Percentiles rank a stretch among this genome's conserved stretches.
phyloP scores from a whole-genome alignment of 768 basidiomycete species.

The Suillus bovinus region DNA sequence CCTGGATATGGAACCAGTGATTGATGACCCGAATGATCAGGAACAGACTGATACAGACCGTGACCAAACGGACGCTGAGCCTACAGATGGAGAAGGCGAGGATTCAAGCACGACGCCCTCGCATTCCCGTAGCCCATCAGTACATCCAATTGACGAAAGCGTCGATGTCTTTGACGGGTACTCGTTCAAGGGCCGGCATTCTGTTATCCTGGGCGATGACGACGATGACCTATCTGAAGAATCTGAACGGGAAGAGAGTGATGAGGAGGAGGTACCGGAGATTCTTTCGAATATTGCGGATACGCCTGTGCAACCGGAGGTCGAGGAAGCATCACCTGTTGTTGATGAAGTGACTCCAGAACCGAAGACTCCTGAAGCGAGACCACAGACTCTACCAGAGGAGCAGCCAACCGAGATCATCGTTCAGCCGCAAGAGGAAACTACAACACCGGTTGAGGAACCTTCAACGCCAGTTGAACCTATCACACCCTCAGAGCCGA shows the following conservation, averaged over 20 bases:
- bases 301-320: constrained; percentile 27
- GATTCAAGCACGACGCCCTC: constrained; percentile 79
- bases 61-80: constrained; percentile 66
- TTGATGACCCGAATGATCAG: constrained; percentile 73
- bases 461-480: constrained; percentile 19
- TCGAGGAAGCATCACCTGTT: constrained; percentile 28
- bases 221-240: constrained; percentile 51
- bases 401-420: constrained; percentile 17
- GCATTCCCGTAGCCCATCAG: constrained; percentile 76
- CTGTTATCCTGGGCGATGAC: constrained; percentile 74
- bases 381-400: constrained; percentile 38
- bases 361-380: constrained; percentile 78
- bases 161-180: constrained; percentile 92
- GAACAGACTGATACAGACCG: constrained; percentile 66
- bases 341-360: constrained; percentile 42
- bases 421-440: constrained; percentile 17
- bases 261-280: constrained; percentile 39
- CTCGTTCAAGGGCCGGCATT: constrained; percentile 87
- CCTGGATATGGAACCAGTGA: constrained; percentile 91
- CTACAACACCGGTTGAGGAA: constrained; percentile 16
- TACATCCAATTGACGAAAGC: constrained; percentile 52
- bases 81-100: constrained; percentile 73
- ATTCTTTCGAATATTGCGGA: constrained; percentile 20
- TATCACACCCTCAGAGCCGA: constrained; percentile 15
- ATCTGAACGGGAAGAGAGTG: constrained; percentile 35